Evolutionary conservation across 1,284 basidiomycete genomes (phyloP), one percentile per base, ranked within the genome.

Genomic region (Pseudozyma tsukubaensis): DNA sequence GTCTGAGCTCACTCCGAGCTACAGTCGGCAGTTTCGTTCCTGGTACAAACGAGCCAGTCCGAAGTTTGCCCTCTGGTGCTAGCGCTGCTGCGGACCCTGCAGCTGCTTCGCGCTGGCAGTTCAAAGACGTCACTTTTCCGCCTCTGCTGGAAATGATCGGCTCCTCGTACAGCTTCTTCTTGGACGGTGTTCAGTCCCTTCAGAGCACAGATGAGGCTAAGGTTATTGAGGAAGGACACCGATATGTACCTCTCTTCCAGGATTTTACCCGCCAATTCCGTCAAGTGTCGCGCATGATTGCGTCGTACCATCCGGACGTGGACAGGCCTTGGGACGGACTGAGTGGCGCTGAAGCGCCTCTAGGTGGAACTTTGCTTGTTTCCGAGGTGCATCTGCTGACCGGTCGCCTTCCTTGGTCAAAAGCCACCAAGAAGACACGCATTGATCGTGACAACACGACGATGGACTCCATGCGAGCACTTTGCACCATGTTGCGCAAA

Each of bases 351-450:
- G 24, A 44, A 12, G 35, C 36, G 3, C 43, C 42, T 9, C n/a
- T 24, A 14, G 50, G 44, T n/a, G 56, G 57, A 3, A 24, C 39
- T 1, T 43, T 13, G 16, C 50, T 71, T 8, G 62, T 71, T 8
- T 65, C 61, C 4, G 68, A 65, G 32, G 62, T 65, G 12, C 54
- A 71, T 39, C 40, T 71, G 9, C 54, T 71, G 9, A 71, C 68
- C 10, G 68, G 68, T 1, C 61, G 68, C 13, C 42, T 71, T 4
- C 68, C 68, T n/a, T 71, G 62, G 68, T 44, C 68, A 2, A 50
- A 42, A 13, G 62, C 65, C 7, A n/a, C 40, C n/a, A 55, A 40
- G 12, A 56, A 48, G 37, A 65, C 62, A 0, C 39, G 55, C 2
- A 42, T 39, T 3, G 62, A 71, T 16, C 51, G 58, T 0, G 58